Conservation (phyloP, 371 early-diverging fungal species). For the Dichotomocladium elegans region DNA sequence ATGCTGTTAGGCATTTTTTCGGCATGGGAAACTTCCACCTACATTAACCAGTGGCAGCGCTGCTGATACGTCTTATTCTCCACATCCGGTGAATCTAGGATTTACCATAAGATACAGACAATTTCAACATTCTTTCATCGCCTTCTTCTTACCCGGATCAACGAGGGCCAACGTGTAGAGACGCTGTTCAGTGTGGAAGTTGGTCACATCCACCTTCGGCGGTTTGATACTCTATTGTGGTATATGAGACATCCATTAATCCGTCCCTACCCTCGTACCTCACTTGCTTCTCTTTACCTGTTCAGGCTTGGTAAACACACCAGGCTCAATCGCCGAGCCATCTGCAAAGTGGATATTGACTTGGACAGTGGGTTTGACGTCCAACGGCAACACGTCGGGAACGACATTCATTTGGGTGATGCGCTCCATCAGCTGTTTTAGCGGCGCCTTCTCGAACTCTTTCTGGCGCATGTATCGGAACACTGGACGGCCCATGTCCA, state of each 20-base stretch:
- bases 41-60: constrained; percentile 66
- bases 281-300: constrained; percentile 22
- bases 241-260: not conserved
- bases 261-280: not conserved
- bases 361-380: constrained; percentile 44
- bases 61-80: constrained; percentile 58
- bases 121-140: not conserved
- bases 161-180: constrained; percentile 73
- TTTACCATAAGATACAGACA: not conserved
- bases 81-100: constrained; percentile 57
- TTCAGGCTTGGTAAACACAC: constrained; percentile 51
- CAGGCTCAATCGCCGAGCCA: constrained; percentile 49
- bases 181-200: constrained; percentile 66
- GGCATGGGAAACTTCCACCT: constrained; percentile 7
- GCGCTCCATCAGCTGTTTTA: constrained; percentile 66
- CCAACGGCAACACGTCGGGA: constrained; percentile 68
- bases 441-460: constrained; percentile 61
- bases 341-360: constrained; percentile 41
- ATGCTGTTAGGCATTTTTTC: not conserved
- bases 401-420: constrained; percentile 77
- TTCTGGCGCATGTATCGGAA: constrained; percentile 67
- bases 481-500: constrained; percentile 70
- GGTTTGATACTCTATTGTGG: constrained; percentile 50
- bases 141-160: constrained; percentile 53
- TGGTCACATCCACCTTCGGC: constrained; percentile 56